Percentiles rank a stretch among this genome's conserved stretches.
Conservation (phyloP, 305 asterid genomes). For the Ajuga reptans region DNA sequence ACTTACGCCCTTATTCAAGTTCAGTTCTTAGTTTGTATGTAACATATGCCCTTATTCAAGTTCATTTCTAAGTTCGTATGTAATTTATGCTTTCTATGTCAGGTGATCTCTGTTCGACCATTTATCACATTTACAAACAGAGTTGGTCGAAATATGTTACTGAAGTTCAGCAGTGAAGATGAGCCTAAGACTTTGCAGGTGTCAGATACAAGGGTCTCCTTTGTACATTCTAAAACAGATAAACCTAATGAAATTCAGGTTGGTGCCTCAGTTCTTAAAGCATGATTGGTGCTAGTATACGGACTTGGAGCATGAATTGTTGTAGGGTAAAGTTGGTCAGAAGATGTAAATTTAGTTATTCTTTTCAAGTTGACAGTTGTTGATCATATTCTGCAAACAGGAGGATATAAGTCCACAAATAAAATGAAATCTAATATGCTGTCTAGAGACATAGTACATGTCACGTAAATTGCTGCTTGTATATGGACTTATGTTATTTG, state of each 20-base stretch:
- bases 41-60: constrained; percentile 21
- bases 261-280: constrained; percentile 20
- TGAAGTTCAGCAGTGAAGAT: constrained; percentile 78
- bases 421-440: background rate
- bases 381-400: background rate
- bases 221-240: constrained; percentile 47
- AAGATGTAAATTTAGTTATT: constrained; percentile 9
- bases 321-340: too few species aligned
- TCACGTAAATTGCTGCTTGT: constrained; percentile 1
- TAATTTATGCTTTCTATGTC: constrained; percentile 28
- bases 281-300: too few species aligned
- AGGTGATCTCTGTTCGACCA: constrained; percentile 86
- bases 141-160: constrained; percentile 60
- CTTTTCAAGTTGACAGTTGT: background rate
- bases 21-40: constrained; percentile 14
- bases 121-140: constrained; percentile 90
- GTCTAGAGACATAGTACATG: background rate
- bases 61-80: constrained; percentile 13
- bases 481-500: background rate
- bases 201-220: constrained; percentile 78
- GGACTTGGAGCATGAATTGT: too few species aligned
- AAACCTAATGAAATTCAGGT: constrained; percentile 78
- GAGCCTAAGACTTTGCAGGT: constrained; percentile 66
- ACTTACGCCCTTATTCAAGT: constrained; percentile 21
- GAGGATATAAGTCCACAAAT: background rate